Conservation (phyloP, 805 yeast species). For the Isabelozyma rhagii region DNA sequence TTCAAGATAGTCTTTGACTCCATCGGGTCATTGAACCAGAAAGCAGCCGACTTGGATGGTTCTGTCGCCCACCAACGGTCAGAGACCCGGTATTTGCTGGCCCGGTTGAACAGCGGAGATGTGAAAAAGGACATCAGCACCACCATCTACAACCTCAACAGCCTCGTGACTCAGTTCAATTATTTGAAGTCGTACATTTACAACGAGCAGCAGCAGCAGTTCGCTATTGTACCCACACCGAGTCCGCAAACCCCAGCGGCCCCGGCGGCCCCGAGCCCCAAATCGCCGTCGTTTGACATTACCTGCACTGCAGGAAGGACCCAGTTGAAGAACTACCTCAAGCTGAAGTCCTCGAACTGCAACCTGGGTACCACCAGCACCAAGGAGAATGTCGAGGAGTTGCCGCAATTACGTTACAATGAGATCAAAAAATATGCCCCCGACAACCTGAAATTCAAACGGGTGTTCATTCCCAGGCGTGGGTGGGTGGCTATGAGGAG, state of each 20-base stretch:
- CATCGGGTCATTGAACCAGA: conserved; percentile 3
- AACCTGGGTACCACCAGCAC: not conserved
- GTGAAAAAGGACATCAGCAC: conserved; percentile 8
- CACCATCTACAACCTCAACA: conserved; percentile 3
- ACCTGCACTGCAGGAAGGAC: conserved; percentile 24
- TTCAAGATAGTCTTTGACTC: conserved; percentile 1
- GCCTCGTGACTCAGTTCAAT: conserved; percentile 4
- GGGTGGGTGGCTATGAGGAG: conserved; percentile 47
- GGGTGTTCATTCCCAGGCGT: conserved; percentile 46
- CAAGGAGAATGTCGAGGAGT: not conserved
- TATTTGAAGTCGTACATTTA: conserved; percentile 7
- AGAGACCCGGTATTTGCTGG: conserved; percentile 9
- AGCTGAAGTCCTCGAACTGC: not conserved
- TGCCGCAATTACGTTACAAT: not conserved
- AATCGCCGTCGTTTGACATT: conserved; percentile 19
- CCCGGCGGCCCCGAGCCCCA: not conserved
- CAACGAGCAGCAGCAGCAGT: conserved; percentile 1
- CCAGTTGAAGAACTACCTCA: conserved; percentile 19
- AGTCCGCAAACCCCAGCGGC: not conserved
- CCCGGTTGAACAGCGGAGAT: conserved; percentile 15
- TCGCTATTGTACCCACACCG: conserved; percentile 7
- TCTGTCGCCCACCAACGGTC: conserved; percentile 2
- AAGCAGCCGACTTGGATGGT: not conserved
- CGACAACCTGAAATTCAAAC: conserved; percentile 38
- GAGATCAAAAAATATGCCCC: conserved; percentile 19